Conservation (phyloP, 345 rosid genomes). For the Arabidopsis arenosa region DNA sequence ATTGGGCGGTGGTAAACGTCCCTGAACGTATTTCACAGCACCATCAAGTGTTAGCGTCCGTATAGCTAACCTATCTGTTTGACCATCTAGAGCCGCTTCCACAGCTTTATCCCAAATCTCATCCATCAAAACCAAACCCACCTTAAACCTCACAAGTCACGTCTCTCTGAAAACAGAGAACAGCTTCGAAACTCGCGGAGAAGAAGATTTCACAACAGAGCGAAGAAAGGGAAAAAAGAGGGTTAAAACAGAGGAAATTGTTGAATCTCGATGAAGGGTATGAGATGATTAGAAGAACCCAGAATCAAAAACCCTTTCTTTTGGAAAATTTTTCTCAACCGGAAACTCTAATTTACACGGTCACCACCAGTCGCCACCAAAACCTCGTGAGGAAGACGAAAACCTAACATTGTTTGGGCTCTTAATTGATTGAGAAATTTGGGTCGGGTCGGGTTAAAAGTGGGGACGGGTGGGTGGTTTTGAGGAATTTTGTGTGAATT, state of each 20-base stretch:
- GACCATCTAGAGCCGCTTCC: slow-evolving; percentile 68
- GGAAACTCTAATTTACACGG: slow-evolving; percentile 29
- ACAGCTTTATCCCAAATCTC: slow-evolving; percentile 89
- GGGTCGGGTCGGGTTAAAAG: slow-evolving; percentile 16
- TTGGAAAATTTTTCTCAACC: neutral
- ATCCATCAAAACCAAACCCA: slow-evolving; percentile 50
- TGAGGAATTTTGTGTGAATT: neutral
- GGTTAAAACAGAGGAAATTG: neutral
- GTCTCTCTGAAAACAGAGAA: neutral
- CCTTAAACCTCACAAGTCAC: neutral
- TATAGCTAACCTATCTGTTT: slow-evolving; percentile 52
- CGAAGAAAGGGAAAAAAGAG: neutral
- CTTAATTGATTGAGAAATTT: neutral
- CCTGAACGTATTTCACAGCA: slow-evolving; percentile 73
- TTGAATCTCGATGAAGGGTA: neutral
- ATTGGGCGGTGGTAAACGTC: slow-evolving; percentile 59
- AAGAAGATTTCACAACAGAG: neutral
- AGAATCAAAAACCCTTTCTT: neutral
- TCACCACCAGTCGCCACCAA: slow-evolving; percentile 34
- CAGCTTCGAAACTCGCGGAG: neutral
- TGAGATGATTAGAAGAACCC: neutral
- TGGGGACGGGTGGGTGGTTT: slow-evolving; percentile 28
- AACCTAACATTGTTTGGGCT: slow-evolving; percentile 28
- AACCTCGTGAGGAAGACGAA: slow-evolving; percentile 35
- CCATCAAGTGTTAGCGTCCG: slow-evolving; percentile 71